Evolutionary conservation across 805 yeast genomes (phyloP), one percentile per base, ranked within the genome.

Genomic region (Candida dendrica): DNA sequence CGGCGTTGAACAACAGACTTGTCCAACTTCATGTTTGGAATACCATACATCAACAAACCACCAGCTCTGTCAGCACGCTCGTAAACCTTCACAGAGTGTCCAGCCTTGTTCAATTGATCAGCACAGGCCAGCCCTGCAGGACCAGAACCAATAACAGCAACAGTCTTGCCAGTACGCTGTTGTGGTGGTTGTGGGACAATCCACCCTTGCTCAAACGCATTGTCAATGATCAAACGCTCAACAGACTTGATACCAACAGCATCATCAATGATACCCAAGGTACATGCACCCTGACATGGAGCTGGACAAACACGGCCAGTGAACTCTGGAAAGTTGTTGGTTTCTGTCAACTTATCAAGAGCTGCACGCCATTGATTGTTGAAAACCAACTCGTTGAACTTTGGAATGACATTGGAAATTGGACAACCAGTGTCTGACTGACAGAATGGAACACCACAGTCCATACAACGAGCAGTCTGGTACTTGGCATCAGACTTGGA

Each of bases 391-490:
- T 90, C 98, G 64, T 91, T 93, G 91, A 96, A 93, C 68, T 91
- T 90, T 49, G 98, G 98, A 71, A 91, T 91, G 54, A 91, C 81
- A 67, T 91, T 91, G 41, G 97, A 89, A 51, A 91, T 84, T 41
- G 98, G 98, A 71, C 98, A 91, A 46, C 98, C 98, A 36, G 96
- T 85, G 64, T 91, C 98, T 38, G 95, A 84, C 59, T 91, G 95
- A 74, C 98, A 91, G 79, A 91, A 91, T 45, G 98, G 98, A 55
- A 93, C 95, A 72, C 98, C 98, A 74, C 98, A 91, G 68, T 91
- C 98, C 95, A 93, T 91, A 75, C 98, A 91, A 66, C 98, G 80
- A 14, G 98, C 96, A 44, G 98, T 86, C 71, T 91, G 97, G 61
- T 75, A 77, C 61, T 81, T 77, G 58, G 91, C 81, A 52, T 93